Evolutionary conservation across 352 stramenopile species (phyloP).

Genomic region (Phytopythium mirpurense): DNA sequence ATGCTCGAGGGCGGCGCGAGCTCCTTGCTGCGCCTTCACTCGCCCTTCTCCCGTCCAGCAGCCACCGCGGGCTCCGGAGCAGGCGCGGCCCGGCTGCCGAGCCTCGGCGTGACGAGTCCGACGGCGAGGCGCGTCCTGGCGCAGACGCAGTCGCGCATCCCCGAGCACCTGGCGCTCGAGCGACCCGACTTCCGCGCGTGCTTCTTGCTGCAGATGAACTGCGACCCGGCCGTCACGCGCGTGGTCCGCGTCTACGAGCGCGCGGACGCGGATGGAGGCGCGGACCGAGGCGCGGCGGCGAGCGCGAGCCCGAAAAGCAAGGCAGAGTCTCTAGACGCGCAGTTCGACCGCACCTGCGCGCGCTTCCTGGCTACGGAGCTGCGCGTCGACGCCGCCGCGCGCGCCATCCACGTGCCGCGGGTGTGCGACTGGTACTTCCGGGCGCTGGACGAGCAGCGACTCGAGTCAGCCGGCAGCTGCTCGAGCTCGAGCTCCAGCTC

Average conservation of each 20-base stretch:
- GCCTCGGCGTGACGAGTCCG: background rate
- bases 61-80: background rate
- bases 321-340: constrained; percentile 41
- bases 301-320: background rate
- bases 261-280: background rate
- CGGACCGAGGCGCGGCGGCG: background rate
- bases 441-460: constrained; percentile 3
- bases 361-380: constrained; percentile 37
- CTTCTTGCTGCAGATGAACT: constrained; percentile 81
- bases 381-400: constrained; percentile 25
- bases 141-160: constrained; percentile 20
- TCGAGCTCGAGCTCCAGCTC: background rate
- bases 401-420: constrained; percentile 46
- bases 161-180: constrained; percentile 22
- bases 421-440: constrained; percentile 62
- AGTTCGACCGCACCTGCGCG: constrained; percentile 64
- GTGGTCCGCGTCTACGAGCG: constrained; percentile 72
- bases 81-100: background rate
- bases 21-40: constrained; percentile 1
- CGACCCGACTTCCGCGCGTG: constrained; percentile 74
- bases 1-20: constrained; percentile 14
- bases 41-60: too few species aligned
- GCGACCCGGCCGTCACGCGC: constrained; percentile 21
- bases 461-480: background rate
- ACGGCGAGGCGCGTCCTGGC: constrained; percentile 13